These are phyloP conservation scores for Ilyonectria robusta DNA, from an alignment of 2,329 filamentous ascomycete species.

Conservation along the genomic window DNA sequence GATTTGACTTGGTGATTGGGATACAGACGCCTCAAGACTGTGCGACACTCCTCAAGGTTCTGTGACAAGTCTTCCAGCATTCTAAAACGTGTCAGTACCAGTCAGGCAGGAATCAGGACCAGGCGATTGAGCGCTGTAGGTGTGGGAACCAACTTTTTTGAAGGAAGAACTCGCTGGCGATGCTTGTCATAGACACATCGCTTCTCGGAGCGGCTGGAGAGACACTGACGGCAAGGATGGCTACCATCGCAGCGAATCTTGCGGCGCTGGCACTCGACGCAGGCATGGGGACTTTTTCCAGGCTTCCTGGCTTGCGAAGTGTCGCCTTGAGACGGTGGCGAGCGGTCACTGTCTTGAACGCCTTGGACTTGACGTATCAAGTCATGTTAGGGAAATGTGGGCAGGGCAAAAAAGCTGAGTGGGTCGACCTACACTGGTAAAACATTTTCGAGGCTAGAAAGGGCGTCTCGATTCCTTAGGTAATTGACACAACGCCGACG, in stretches of 20 bases:
- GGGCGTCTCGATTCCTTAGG: not conserved
- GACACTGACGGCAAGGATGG: conserved; percentile 16
- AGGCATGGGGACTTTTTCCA: conserved; percentile 10
- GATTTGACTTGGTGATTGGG: conserved; percentile 7
- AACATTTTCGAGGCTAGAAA: not conserved
- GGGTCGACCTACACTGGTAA: conserved; percentile 10
- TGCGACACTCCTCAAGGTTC: conserved; percentile 11
- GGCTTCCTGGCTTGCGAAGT: not conserved
- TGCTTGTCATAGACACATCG: conserved; percentile 23
- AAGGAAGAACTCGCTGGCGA: conserved; percentile 18
- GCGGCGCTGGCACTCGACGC: conserved; percentile 20
- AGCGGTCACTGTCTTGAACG: not conserved
- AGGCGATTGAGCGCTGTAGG: not conserved
- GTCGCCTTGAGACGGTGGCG: not conserved
- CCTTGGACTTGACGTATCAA: conserved; percentile 1
- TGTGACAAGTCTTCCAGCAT: conserved; percentile 9
- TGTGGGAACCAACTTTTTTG: conserved; percentile 15
- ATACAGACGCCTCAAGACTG: conserved; percentile 14
- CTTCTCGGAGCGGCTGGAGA: conserved; percentile 13
- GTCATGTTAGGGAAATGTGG: not conserved
- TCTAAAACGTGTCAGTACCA: not conserved
- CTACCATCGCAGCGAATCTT: conserved; percentile 25
- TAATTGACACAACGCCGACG: not conserved
- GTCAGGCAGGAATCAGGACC: not conserved
- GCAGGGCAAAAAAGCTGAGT: not conserved